These are phyloP conservation scores for Phialophora macrospora DNA, from an alignment of 2,329 filamentous ascomycete genomes.

Conservation along the genomic window DNA sequence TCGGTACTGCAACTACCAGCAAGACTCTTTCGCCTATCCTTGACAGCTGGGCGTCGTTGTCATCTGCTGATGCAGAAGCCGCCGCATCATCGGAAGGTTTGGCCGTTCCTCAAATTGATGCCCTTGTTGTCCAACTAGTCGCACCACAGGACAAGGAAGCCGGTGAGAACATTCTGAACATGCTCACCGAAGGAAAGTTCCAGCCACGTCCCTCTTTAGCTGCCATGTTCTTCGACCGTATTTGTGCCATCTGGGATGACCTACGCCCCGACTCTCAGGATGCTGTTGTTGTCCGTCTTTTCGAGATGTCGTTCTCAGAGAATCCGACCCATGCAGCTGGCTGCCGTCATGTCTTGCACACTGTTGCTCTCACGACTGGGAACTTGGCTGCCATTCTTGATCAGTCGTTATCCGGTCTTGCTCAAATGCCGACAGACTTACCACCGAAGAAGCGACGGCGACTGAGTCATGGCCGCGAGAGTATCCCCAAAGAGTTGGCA, in stretches of 20 bases:
- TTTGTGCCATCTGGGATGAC: slow-evolving; percentile 72
- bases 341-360: slow-evolving; percentile 32
- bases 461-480: slow-evolving; percentile 67
- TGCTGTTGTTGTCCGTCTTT: slow-evolving; percentile 46
- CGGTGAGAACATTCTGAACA: slow-evolving; percentile 58
- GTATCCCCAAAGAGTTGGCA: slow-evolving; percentile 52
- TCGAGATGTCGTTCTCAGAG: slow-evolving; percentile 49
- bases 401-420: slow-evolving; percentile 69
- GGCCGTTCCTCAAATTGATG: slow-evolving; percentile 55
- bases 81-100: slow-evolving; percentile 58
- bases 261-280: slow-evolving; percentile 47
- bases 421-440: slow-evolving; percentile 70
- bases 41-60: slow-evolving; percentile 68
- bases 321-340: slow-evolving; percentile 37
- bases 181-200: slow-evolving; percentile 52
- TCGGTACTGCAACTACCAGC: slow-evolving; percentile 72
- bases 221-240: slow-evolving; percentile 68
- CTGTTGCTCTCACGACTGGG: slow-evolving; percentile 30
- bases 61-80: slow-evolving; percentile 56
- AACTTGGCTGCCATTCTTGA: slow-evolving; percentile 73
- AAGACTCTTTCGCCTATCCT: slow-evolving; percentile 77
- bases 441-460: slow-evolving; percentile 79
- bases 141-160: slow-evolving; percentile 64
- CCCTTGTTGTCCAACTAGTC: slow-evolving; percentile 59
- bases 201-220: slow-evolving; percentile 61